Evolutionary conservation across 495 filamentous ascomycete species (phyloP), one percentile per base, ranked within the genome.

Genomic region (Choiromyces venosus): DNA sequence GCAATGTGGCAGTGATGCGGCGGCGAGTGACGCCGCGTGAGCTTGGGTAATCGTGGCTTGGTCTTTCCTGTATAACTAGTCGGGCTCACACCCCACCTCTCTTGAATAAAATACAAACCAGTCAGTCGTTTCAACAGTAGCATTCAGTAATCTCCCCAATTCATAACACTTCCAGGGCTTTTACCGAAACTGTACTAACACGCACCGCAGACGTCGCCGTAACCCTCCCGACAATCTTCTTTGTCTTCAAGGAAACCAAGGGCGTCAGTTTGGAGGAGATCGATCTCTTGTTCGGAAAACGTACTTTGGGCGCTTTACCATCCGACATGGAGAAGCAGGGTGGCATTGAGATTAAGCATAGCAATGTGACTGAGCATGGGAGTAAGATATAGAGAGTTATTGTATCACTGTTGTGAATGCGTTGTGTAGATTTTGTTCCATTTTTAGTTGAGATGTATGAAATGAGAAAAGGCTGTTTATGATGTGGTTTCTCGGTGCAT

Each of bases 211-310:
- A 78, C 61, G 35, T 79, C 12, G 35, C 61, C 18, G 56, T 78
- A 33, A 79, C 75, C 3, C 68, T 79, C 7, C 77, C 76, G 10
- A 79, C 76, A 18, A 72, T 78, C 25, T 75, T 71, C 46, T 78
- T 74, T 35, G 69, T 78, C 19, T 78, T 78, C 6, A 78, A 79
- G 61, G 76, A 78, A 72, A 78, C 77, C 7, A 79, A 79, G 61
- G 77, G 77, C 35, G 68, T 78, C 37, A 74, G 70, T n/a, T 64
- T 79, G 33, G 76, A 75, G 37, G 77, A 78, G 44, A 74, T 78
- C 19, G 76, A 79, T 37, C 21, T 71, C 37, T 40, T 79, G n/a
- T 79, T 78, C 35, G 76, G 81, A 2, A 74, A 78, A 65, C 40
- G 66, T n/a, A 66, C 65, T 10, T 33, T 67, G 5, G 73, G 74